A percentile compares a stretch with the other conserved stretches of the same genome.
Evolutionary conservation across 768 basidiomycete genomes (phyloP).

Genomic region (Mycena crocata): DNA sequence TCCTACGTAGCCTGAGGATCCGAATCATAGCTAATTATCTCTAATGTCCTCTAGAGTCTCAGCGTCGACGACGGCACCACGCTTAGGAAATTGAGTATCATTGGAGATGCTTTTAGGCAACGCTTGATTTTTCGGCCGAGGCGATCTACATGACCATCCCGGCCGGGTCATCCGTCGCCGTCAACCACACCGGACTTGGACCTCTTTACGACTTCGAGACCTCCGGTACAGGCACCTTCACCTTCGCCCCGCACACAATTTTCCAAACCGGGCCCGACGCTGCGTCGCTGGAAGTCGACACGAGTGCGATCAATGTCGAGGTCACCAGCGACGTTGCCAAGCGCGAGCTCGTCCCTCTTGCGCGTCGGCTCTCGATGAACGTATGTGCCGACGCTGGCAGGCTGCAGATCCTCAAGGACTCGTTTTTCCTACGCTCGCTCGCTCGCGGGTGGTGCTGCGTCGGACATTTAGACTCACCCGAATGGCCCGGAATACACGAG

Average conservation of each 20-base stretch:
- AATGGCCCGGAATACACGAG: conserved; percentile 13
- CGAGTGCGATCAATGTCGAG: conserved; percentile 10
- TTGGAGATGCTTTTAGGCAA: conserved; percentile 1
- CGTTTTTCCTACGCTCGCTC: conserved; percentile 19
- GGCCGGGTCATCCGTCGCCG: conserved; percentile 27
- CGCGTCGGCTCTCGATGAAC: conserved; percentile 19
- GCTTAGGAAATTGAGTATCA: too few relatives aligned
- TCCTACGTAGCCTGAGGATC: too few relatives aligned
- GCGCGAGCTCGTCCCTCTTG: conserved; percentile 21
- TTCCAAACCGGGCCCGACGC: conserved; percentile 24
- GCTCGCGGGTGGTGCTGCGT: conserved; percentile 25
- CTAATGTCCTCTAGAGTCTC: too few relatives aligned
- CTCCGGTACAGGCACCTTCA: conserved; percentile 23
- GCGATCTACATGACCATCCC: conserved; percentile 27
- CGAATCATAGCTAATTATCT: too few relatives aligned
- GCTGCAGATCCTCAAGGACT: conserved; percentile 13
- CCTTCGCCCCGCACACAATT: conserved; percentile 9
- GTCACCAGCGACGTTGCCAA: conserved; percentile 22
- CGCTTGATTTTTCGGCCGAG: conserved; percentile 16
- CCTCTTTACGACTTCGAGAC: conserved; percentile 26
- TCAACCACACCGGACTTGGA: conserved; percentile 26
- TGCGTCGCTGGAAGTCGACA: conserved; percentile 10
- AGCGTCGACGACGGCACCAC: too few relatives aligned
- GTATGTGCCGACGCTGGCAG: conserved; percentile 11
- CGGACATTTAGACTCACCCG: conserved; percentile 25